Evolutionary conservation across 352 stramenopile species (phyloP), one percentile per base, ranked within the genome.

Genomic region (Blastocystis sp.): DNA sequence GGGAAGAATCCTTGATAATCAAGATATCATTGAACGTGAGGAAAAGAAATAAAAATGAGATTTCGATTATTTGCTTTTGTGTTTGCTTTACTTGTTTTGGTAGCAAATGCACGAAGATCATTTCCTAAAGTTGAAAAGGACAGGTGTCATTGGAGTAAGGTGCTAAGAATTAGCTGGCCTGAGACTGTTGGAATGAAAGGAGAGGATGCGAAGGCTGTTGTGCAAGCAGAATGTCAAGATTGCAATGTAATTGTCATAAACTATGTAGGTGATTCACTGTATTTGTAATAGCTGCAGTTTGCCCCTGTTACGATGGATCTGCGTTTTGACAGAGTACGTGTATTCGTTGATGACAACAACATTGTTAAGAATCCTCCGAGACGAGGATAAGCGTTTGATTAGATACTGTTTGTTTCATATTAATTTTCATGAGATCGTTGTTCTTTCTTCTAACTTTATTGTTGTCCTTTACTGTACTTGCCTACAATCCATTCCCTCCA

Each of bases 261-360:
- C 27, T 33, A 69, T n/a, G 73, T 84, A 42, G 6, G 19, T 68
- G 27, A 24, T 40, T 0, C 35, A 27, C 13, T 4, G 54, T 64
- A 30, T 42, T 24, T 17, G 48, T 68, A 66, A 24, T 53, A 48
- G 60, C 30, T 68, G 13, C 30, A 84, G 73, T 9, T 54, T 44
- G 37, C 44, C 11, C 17, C 48, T 35, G 51, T 84, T 17, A 84
- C 73, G 2, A 84, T 84, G 73, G 73, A 84, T 44, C 51, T 84
- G 24, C 73, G 53, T 22, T 69, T 84, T 35, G 73, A 84, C 51
- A 58, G 73, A 64, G 73, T 84, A 22, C 73, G 73, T 44, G n/a
- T 84, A n/a, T 24, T 84, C 24, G 73, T 68, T 30, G 53, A 84
- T 66, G 48, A 42, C 2, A 42, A 84, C 27, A 66, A 84, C 19